A percentile compares a stretch with the other conserved stretches of the same genome.
Conservation (phyloP, 2,329 filamentous ascomycete genomes). For the Alternaria sp. region DNA sequence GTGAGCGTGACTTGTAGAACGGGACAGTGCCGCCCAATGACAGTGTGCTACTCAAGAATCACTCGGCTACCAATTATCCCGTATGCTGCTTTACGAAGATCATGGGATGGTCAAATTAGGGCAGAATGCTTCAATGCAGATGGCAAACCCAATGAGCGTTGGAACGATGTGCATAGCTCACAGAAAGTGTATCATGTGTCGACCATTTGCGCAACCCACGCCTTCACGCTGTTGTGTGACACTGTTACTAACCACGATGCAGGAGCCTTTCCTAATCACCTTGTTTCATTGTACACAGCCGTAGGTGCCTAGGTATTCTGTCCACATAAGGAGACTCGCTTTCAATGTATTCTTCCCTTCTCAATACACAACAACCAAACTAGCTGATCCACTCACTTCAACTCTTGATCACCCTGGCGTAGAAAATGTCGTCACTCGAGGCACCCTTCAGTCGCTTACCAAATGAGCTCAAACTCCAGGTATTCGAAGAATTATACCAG, state of each 20-base stretch:
- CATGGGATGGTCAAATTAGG: rapidly evolving
- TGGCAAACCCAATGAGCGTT: not conserved
- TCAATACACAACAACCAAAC: not conserved
- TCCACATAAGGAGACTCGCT: too few species aligned
- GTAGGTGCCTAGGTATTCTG: too few species aligned
- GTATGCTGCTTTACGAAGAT: not conserved
- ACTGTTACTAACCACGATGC: not conserved
- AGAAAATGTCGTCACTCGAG: not conserved
- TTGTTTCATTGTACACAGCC: too few species aligned
- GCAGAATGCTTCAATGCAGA: not conserved
- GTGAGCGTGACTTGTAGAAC: not conserved
- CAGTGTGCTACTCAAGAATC: not conserved
- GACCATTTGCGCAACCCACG: too few species aligned
- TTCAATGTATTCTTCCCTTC: not conserved
- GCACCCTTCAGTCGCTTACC: not conserved
- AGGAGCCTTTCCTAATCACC: not conserved
- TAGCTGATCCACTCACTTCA: not conserved
- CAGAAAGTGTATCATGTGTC: too few species aligned
- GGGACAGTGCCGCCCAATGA: not conserved
- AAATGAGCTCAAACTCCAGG: not conserved
- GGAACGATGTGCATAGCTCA: rapidly evolving
- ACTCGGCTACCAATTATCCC: rapidly evolving
- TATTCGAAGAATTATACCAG: not conserved
- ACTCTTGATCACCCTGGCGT: not conserved
- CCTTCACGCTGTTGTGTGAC: too few species aligned